phyloP scores from a whole-genome alignment of 2,329 filamentous ascomycete species.

The Pseudodiploospora longispora region DNA sequence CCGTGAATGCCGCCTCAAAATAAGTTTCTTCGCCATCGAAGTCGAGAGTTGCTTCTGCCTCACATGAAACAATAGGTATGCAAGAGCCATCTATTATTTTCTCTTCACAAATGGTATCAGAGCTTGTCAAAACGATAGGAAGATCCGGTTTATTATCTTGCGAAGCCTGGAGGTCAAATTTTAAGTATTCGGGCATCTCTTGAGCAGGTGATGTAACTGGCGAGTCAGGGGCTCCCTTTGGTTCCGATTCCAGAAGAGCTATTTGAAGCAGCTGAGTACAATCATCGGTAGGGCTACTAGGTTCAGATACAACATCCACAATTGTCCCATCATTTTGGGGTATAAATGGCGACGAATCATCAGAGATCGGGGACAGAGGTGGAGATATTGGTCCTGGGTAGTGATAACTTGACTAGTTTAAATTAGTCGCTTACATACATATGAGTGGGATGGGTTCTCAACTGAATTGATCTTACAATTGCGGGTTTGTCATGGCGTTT shows the following conservation, averaged over 20 bases:
- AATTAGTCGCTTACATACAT: no score
- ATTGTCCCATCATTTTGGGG: slow-evolving; percentile 11
- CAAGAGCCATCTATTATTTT: background rate
- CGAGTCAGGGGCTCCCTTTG: slow-evolving; percentile 6
- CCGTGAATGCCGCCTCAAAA: slow-evolving; percentile 18
- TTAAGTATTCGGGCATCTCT: background rate
- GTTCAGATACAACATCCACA: slow-evolving; percentile 23
- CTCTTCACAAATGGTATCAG: slow-evolving; percentile 1
- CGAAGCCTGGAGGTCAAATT: background rate
- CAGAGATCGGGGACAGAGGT: slow-evolving; percentile 20
- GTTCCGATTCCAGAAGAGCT: slow-evolving; percentile 14
- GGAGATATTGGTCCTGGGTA: slow-evolving; percentile 16
- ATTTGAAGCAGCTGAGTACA: slow-evolving; percentile 6
- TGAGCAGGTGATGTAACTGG: slow-evolving; percentile 11
- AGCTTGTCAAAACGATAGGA: slow-evolving; percentile 14
- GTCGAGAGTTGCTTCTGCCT: background rate
- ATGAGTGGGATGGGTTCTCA: no score
- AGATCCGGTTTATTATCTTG: slow-evolving; percentile 15
- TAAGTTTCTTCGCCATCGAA: background rate
- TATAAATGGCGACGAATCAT: slow-evolving; percentile 12
- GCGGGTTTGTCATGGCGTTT: background rate
- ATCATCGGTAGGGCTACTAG: slow-evolving; percentile 15
- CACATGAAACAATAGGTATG: background rate
- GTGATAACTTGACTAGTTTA: background rate
- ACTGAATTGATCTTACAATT: background rate